phyloP scores from a whole-genome alignment of 2,329 filamentous ascomycete genomes.

The Iodosphaeria phyllophila region DNA sequence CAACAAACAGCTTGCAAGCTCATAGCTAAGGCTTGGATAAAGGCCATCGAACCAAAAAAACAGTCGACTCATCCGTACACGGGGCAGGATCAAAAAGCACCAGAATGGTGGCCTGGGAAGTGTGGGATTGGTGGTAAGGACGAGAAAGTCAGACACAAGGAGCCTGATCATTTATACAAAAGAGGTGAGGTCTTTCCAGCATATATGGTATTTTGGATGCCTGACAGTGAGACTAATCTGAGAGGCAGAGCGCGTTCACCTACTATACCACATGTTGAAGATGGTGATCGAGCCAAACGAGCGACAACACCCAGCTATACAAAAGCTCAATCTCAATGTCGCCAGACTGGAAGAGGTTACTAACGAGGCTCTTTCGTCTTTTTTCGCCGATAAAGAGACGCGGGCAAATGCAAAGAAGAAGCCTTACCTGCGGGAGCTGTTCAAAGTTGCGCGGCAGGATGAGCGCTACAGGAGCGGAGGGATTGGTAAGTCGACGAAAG shows the following conservation, averaged over 20 bases:
- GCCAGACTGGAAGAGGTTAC: conserved; percentile 39
- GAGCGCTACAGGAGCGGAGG: conserved; percentile 36
- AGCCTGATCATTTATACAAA: conserved; percentile 57
- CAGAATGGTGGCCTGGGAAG: conserved; percentile 47
- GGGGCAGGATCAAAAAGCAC: conserved; percentile 38
- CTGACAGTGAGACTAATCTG: conserved; percentile 1
- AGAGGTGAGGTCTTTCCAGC: conserved; percentile 27
- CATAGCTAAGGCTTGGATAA: conserved; percentile 60
- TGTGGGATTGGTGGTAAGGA: conserved; percentile 30
- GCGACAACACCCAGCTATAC: conserved; percentile 30
- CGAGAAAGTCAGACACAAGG: conserved; percentile 44
- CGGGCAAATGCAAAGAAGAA: conserved; percentile 34
- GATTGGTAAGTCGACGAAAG: conserved; percentile 25
- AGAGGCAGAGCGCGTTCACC: conserved; percentile 33
- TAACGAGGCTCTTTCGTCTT: conserved; percentile 35
- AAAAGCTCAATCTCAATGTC: conserved; percentile 32
- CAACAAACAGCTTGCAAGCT: conserved; percentile 56
- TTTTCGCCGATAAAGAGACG: conserved; percentile 36
- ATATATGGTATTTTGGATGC: background rate
- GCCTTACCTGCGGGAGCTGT: conserved; percentile 38
- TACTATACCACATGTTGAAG: conserved; percentile 40
- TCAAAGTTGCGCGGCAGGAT: conserved; percentile 37
- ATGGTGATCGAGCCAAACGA: conserved; percentile 32
- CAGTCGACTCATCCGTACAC: conserved; percentile 59
- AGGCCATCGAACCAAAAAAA: conserved; percentile 58